phyloP scores from a whole-genome alignment of 2,329 filamentous ascomycete species.

The Pseudopyrenochaeta lycopersici region DNA sequence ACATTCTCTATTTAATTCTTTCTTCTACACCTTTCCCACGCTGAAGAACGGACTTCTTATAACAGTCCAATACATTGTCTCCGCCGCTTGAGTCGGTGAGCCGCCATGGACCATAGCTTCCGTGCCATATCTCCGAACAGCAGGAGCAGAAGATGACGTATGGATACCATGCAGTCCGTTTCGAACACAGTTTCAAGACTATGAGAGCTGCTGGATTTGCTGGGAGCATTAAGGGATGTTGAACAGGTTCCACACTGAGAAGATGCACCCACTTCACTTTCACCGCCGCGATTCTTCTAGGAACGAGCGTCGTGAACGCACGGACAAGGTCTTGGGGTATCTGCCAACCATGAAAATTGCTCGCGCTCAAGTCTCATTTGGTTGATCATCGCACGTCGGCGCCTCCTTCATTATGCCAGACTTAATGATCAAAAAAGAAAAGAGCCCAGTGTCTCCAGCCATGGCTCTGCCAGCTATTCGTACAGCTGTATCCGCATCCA shows the following conservation, averaged over 20 bases:
- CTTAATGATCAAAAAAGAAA: constrained; percentile 15
- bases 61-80: too few species aligned
- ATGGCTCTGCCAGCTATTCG: background rate
- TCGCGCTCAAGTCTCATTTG: background rate
- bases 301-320: background rate
- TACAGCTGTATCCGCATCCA: background rate
- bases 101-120: too few species aligned
- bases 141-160: too few species aligned
- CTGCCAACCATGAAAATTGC: background rate
- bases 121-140: too few species aligned
- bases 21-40: too few species aligned
- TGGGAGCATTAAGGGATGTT: too few species aligned
- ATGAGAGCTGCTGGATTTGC: too few species aligned
- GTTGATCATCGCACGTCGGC: background rate
- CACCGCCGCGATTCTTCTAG: background rate
- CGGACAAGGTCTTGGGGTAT: background rate
- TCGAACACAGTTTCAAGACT: too few species aligned
- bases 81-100: too few species aligned
- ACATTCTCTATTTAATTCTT: too few species aligned
- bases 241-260: background rate
- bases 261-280: background rate
- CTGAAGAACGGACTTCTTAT: too few species aligned
- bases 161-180: too few species aligned
- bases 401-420: background rate
- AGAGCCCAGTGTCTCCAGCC: constrained; percentile 9